phyloP scores from a whole-genome alignment of 1,284 basidiomycete species.

The Cystobasidium pallidum region DNA sequence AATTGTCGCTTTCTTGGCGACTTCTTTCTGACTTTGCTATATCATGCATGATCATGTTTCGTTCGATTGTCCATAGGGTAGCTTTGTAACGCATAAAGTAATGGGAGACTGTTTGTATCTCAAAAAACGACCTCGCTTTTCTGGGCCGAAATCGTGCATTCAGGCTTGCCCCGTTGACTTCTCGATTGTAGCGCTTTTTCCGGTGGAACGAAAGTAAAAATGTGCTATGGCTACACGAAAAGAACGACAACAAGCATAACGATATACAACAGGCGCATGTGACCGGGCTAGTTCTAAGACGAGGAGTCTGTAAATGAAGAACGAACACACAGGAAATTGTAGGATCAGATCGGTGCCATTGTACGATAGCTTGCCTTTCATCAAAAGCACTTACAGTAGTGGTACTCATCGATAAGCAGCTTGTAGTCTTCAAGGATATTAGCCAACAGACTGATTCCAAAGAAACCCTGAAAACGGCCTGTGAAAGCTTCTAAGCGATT shows the following conservation, averaged over 20 bases:
- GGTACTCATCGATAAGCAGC: conserved; percentile 59
- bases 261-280: too few species aligned
- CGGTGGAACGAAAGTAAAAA: too few species aligned
- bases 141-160: too few species aligned
- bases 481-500: conserved; percentile 55
- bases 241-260: background rate
- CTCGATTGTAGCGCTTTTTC: too few species aligned
- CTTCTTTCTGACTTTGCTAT: too few species aligned
- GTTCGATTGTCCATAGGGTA: background rate
- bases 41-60: too few species aligned
- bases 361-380: background rate
- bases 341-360: too few species aligned
- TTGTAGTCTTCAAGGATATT: conserved; percentile 57
- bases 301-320: background rate
- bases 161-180: too few species aligned
- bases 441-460: conserved; percentile 56
- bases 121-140: too few species aligned
- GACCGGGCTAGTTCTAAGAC: background rate
- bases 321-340: too few species aligned
- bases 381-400: conserved; percentile 54
- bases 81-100: background rate
- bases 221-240: conserved; percentile 12
- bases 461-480: conserved; percentile 53
- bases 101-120: too few species aligned
- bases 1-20: background rate